Base-by-base conservation (phyloP, 2,329 filamentous ascomycete genomes). In the Penicillium expansum region DNA sequence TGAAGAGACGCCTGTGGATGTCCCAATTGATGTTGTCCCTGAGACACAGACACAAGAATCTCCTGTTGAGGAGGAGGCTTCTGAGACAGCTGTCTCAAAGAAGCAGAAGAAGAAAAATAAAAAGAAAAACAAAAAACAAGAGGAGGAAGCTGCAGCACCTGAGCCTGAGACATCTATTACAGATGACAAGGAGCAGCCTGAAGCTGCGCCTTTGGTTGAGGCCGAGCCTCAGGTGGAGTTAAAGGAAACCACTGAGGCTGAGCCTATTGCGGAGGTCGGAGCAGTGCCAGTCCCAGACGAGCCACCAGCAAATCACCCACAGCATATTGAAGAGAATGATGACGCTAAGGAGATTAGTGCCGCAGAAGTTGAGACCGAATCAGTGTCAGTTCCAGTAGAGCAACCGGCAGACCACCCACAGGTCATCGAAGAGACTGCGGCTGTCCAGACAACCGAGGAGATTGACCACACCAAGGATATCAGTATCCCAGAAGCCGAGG, bases 41-140 rank as follows among this genome's bases (percentile, higher is more conserved):
- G 60, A 48, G 43, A 39, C 30, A 35, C 39, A 52, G 35, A 41
- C 24, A 39, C 50, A 45, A 24, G 52, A 47, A 27, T 52, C 52
- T 13, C 30, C n/a, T 10, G 10, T 44, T 47, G 48, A 47, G 29
- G 55, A 58, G n/a, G 58, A 67, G 35, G 41, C 50, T 9, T 9
- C 37, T 11, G 48, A 62, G 43, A 38, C 51, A 4, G 18, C 32
- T n/a, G 48, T 54, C 41, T 61, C 56, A 20, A 59, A 59, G 55
- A 66, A 62, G 44, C 59, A 63, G 45, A 68, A 62, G 45, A 64
- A 68, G 43, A 61, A 65, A 33, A 60, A 66, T 27, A 66, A 67
- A 42, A 60, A 63, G 1, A 51, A 33, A 11, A 42, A 22, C 27
- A 51, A 57, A 22, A 56, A 63, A 27, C 57, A 64, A 37, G 54